These are phyloP conservation scores for Flaveria bidentis DNA, from an alignment of 129 eudicot species.

Conservation along the genomic window DNA sequence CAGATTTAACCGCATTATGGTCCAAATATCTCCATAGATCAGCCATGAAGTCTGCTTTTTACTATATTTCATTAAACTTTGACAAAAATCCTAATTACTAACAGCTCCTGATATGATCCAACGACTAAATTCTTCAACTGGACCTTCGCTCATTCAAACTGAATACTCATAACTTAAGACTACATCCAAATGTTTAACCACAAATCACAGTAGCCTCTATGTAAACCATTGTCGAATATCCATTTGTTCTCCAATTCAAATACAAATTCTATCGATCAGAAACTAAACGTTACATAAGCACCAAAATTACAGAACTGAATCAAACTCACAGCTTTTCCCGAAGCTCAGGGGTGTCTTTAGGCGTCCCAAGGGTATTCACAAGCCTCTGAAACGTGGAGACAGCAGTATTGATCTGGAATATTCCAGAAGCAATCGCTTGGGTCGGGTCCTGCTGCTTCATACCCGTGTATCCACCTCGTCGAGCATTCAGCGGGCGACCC, in stretches of 20 bases:
- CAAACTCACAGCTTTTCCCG: slow-evolving; percentile 72
- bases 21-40: background rate
- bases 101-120: background rate
- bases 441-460: slow-evolving; percentile 69
- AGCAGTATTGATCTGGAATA: slow-evolving; percentile 85
- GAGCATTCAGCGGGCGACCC: slow-evolving; percentile 54
- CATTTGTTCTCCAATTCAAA: background rate
- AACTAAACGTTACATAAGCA: background rate
- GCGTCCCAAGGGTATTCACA: slow-evolving; percentile 81
- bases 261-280: background rate
- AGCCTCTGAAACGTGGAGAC: slow-evolving; percentile 83
- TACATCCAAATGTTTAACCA: background rate
- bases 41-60: background rate
- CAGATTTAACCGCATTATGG: background rate
- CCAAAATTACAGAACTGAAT: background rate
- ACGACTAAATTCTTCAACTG: background rate
- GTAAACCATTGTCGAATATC: too few species aligned
- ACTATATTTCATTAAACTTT: background rate
- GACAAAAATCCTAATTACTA: background rate
- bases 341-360: slow-evolving; percentile 89
- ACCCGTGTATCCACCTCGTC: slow-evolving; percentile 35
- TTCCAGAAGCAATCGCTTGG: slow-evolving; percentile 88
- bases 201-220: background rate
- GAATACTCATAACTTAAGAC: background rate
- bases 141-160: background rate